These are phyloP conservation scores for Sphagnum fallax DNA, from an alignment of 228 moss, liverwort and hornwort species.

Conservation along the genomic window DNA sequence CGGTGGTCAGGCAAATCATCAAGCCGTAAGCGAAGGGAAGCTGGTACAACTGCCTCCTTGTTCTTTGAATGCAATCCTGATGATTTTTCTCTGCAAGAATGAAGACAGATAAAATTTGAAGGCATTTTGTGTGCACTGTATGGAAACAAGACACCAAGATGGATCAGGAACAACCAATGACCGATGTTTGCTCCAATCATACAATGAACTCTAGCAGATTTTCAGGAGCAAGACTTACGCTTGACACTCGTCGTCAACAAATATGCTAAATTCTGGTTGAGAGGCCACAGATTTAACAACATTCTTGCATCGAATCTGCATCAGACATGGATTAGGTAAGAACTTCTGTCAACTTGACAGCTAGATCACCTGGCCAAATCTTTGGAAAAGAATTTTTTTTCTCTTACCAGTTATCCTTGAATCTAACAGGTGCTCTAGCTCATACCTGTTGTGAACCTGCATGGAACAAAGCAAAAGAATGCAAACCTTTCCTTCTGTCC, in stretches of 20 bases:
- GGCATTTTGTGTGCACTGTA: neutral
- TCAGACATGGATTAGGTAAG: no score
- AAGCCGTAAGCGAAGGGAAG: constrained; percentile 40
- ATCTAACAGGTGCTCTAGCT: no score
- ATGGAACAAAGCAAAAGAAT: no score
- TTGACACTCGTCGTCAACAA: constrained; percentile 74
- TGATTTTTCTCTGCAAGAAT: neutral
- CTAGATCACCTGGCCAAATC: no score
- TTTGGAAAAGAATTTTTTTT: no score
- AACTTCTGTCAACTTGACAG: no score
- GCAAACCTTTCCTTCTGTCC: constrained; percentile 63
- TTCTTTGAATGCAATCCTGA: constrained; percentile 25
- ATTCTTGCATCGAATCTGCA: constrained; percentile 4
- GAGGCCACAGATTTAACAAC: constrained; percentile 23
- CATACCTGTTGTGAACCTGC: no score
- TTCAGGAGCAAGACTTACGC: constrained; percentile 14
- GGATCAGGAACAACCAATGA: no score
- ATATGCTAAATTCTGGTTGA: constrained; percentile 43
- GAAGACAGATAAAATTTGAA: neutral
- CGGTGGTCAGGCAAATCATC: constrained; percentile 35
- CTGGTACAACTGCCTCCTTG: constrained; percentile 10
- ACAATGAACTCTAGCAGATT: no score
- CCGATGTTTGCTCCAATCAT: no score
- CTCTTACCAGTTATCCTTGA: no score
- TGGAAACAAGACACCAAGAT: no score